Evolutionary conservation across 192 early-diverging fungal species (phyloP), one percentile per base, ranked within the genome.

Genomic region (Polychytrium aggregatum): DNA sequence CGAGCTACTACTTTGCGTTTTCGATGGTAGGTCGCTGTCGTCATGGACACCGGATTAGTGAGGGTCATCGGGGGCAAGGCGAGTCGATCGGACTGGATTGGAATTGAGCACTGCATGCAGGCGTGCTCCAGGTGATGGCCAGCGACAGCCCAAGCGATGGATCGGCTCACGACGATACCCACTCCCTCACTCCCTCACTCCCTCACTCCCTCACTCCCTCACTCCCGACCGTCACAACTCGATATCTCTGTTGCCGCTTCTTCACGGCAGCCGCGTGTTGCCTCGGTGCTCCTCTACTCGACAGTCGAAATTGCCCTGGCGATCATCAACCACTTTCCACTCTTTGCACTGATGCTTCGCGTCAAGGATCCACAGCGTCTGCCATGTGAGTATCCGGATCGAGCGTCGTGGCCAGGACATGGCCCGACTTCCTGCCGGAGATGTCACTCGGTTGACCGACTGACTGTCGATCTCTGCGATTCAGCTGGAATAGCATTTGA

Each of bases 281-380:
- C 70, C 1, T 78, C 94, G 20, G 81, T 94, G 20, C 71, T 81
- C 47, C 68, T 85, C 2, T 87, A 92, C 55, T 87, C 82, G 0
- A 57, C 78, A 2, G 63, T 87, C 63, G 91, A 98, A 59, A 85
- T 91, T 10, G 20, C 86, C 2, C 63, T 98, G 16, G 90, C 86
- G 0, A 75, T 92, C 38, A 63, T 98, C 21, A 98, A 98, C 57
- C 95, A 98, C 57, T 96, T 93, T 56, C 95, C 95, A 13, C 63
- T 95, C 10, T 95, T 96, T 72, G 90, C 89, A 25, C 68, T 95
- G n/a, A 78, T 91, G 72, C 53, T 92, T 28, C 71, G 92, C 22
- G 39, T 93, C 26, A 87, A 89, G 48, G 88, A 96, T 55, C 86
- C 90, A 7, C 78, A 67, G 29, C 68, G 89, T 50, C 63, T 98